Conservation (phyloP, 2,329 filamentous ascomycete genomes). For the Diaporthe ilicicola region DNA sequence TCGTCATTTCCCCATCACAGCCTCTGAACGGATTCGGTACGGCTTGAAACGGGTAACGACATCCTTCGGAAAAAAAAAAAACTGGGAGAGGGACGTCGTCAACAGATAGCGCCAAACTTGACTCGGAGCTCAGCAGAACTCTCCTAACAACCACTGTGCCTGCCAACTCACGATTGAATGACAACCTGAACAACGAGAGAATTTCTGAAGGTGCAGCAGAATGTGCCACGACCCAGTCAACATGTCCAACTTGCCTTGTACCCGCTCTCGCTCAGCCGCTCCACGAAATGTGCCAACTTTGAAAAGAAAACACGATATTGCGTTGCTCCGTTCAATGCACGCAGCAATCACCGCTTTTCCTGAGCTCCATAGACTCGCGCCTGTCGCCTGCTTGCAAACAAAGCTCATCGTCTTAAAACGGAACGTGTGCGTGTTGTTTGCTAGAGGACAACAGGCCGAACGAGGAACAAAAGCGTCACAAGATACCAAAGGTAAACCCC, state of each 20-base stretch:
- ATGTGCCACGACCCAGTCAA: constrained; percentile 29
- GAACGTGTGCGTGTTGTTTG: constrained; percentile 10
- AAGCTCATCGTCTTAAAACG: background rate
- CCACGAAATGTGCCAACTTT: constrained; percentile 30
- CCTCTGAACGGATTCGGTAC: constrained; percentile 31
- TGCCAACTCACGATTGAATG: constrained; percentile 32
- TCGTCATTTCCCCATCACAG: constrained; percentile 26
- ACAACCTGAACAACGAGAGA: constrained; percentile 32
- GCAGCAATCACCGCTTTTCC: background rate
- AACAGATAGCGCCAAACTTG: constrained; percentile 36
- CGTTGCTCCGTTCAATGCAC: constrained; percentile 7
- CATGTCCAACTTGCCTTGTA: constrained; percentile 33
- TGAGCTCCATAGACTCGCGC: background rate
- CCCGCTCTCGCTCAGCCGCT: constrained; percentile 23
- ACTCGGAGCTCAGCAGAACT: constrained; percentile 35
- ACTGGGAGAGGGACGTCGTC: constrained; percentile 32
- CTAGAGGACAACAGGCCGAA: background rate
- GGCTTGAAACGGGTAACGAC: constrained; percentile 32
- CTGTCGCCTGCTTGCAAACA: background rate
- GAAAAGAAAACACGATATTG: constrained; percentile 23
- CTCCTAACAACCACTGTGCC: constrained; percentile 35
- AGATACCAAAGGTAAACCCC: constrained; percentile 24
- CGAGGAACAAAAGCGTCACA: background rate
- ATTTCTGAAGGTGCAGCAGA: constrained; percentile 27
- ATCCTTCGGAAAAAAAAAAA: constrained; percentile 23